A percentile compares a stretch with the other conserved stretches of the same genome.
Conservation (phyloP, 345 rosid genomes). For the Gossypium turneri region DNA sequence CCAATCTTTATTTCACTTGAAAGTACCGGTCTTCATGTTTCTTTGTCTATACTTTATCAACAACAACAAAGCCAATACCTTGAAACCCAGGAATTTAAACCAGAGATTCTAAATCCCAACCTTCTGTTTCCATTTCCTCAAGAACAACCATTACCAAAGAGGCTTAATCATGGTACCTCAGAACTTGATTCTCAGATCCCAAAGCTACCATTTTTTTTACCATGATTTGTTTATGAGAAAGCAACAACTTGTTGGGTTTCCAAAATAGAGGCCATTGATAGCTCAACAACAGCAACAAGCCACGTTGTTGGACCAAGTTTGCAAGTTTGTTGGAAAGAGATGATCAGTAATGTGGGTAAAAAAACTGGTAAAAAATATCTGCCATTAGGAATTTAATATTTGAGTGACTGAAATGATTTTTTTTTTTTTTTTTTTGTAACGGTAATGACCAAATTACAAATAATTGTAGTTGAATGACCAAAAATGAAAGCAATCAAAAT, state of each 20-base stretch:
- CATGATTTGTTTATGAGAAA: conserved; percentile 3
- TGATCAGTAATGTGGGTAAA: too few relatives aligned
- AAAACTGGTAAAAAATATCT: too few relatives aligned
- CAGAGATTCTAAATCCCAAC: conserved; percentile 26
- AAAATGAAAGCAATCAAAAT: too few relatives aligned
- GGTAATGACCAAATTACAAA: too few relatives aligned
- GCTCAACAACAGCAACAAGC: conserved; percentile 20
- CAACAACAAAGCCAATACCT: conserved; percentile 13
- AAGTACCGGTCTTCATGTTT: conserved; percentile 13
- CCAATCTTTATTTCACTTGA: conserved; percentile 27
- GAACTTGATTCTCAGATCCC: conserved; percentile 16
- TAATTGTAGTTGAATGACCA: too few relatives aligned
- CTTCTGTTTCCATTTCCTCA: conserved; percentile 31
- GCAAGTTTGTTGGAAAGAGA: conserved; percentile 31
- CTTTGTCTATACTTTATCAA: not conserved
- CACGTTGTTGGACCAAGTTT: conserved; percentile 44
- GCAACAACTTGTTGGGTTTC: conserved; percentile 23
- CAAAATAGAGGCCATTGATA: not conserved
- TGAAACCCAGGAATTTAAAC: conserved; percentile 21
- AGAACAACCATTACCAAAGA: conserved; percentile 38
- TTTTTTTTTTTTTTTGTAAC: too few relatives aligned
- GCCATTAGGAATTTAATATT: too few relatives aligned
- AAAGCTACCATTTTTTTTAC: not conserved
- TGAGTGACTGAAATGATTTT: too few relatives aligned
- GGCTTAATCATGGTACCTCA: conserved; percentile 30